Conservation (phyloP, 2,329 filamentous ascomycete species). For the Chaetomiaceae sp. region DNA sequence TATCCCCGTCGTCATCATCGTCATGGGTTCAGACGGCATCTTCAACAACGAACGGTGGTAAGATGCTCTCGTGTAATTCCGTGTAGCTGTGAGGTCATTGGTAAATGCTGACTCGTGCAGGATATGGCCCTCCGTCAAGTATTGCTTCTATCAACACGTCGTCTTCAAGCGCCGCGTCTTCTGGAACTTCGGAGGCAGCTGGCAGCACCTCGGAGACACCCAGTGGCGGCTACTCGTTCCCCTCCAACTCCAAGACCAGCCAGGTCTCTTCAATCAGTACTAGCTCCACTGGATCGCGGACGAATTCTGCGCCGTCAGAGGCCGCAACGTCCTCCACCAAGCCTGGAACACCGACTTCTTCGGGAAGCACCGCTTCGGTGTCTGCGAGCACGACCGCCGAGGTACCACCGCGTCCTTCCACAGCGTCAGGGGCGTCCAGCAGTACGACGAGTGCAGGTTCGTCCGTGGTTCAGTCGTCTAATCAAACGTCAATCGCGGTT, state of each 20-base stretch:
- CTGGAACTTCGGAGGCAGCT: background rate
- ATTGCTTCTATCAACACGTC: background rate
- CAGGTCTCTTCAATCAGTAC: background rate
- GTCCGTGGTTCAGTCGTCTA: slow-evolving; percentile 1
- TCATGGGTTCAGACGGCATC: background rate
- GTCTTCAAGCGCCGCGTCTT: background rate
- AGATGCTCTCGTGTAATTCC: no score
- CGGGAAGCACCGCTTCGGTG: slow-evolving; percentile 4
- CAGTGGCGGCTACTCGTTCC: slow-evolving; percentile 5
- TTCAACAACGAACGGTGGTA: slow-evolving; percentile 14
- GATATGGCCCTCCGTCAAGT: slow-evolving; percentile 11
- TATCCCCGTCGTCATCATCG: background rate
- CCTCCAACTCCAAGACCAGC: slow-evolving; percentile 2
- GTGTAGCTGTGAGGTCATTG: background rate
- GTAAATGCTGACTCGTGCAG: background rate
- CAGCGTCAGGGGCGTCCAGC: slow-evolving; percentile 4
- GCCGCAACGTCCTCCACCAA: background rate
- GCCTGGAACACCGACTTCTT: background rate
- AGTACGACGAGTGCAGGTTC: background rate
- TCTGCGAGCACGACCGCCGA: background rate
- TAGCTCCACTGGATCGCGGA: background rate
- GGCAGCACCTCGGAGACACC: background rate
- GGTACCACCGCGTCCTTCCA: slow-evolving; percentile 5
- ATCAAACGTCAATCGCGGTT: background rate
- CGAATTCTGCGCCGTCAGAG: background rate